Evolutionary conservation across 495 filamentous ascomycete genomes (phyloP), one percentile per base, ranked within the genome.

Genomic region (Xylaria grammica): DNA sequence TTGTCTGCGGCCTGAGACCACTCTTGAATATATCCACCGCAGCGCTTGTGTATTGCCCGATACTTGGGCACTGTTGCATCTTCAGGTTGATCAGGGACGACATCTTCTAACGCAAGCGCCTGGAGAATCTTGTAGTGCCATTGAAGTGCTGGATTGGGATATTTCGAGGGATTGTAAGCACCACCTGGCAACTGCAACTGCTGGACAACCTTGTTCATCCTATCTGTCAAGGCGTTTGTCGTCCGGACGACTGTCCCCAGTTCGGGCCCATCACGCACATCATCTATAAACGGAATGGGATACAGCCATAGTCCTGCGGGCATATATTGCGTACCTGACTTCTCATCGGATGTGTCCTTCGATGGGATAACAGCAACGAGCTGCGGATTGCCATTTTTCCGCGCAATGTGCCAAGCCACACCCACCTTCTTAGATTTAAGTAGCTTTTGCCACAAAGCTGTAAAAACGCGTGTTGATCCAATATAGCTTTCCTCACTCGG

Each of bases 91-190:
- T 91, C 89, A 0, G 96, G 96, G 20, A 94, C 74, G 52, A 97
- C 95, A 72, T 99, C 96, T 32, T 97, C 93, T 13, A 99, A 77
- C 1, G 96, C 96, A 49, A 97, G 84, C 5, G 91, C 92, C 75
- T 99, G 96, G 4, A 99, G 79, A 45, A 98, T 94, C 49, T 89
- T 89, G 78, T 98, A 99, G 76, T 97, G 94, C 96, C 96, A 99
- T 81, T 99, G 96, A 56, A 99, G 84, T 1, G 90, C 85, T 66
- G 96, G 95, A 67, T 99, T 99, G 0, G 96, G 92, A 71, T 98
- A 98, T 72, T 90, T 94, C 2, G 79, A 75, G 17, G 94, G 93
- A 62, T 93, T 88, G 71, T 96, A 99, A 3, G 81, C 72, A 1
- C 86, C 94, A 67, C 91, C 93, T 0, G 96, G 96, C 11, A 99